Evolutionary conservation across 257 asterid species (phyloP), one percentile per base, ranked within the genome.

Genomic region (Coffea eugenioides): DNA sequence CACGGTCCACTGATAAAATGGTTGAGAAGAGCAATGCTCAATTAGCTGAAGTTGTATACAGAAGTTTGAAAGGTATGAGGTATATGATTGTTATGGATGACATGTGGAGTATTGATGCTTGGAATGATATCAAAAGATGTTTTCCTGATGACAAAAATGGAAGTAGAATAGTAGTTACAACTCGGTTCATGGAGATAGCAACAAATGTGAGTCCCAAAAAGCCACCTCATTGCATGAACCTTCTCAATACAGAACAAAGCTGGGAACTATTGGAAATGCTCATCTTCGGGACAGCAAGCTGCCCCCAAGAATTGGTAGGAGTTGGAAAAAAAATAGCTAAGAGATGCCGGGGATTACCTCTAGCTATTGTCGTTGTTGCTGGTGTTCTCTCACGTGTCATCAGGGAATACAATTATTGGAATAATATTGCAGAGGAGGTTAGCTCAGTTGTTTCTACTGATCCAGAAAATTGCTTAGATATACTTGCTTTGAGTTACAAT

Each of bases 401-500:
- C 2, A 12, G 39, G 25, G 25, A 12, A 8, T 2, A 12, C 6
- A 46, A 6, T 12, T 25, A 2, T 14, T 73, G 77, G 77, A 20
- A 51, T 51, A 21, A 73, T 51, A 3, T 51, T 51, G 77, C 77
- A 27, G 64, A 51, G 8, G 51, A 12, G 8, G 59, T 73, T 5
- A 27, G 45, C 18, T 27, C 46, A 6, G 0, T 73, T 43, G 14
- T 78, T 4, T 54, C 48, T 16, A 7, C 41, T 69, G 2, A 78
- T 15, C 46, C 79, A 4, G 76, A 77, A 8, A 25, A 41, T 6
- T 75, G 54, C 1, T 27, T 80, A 13, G 79, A 75, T 41, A 66
- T 83, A 23, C 76, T 83, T 31, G 73, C 79, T 70, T 15, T 80
- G 70, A 83, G 86, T 51, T 83, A 79, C 51, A 77, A 79, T 21